Conservation (phyloP, 805 yeast species). For the Candida corydali region DNA sequence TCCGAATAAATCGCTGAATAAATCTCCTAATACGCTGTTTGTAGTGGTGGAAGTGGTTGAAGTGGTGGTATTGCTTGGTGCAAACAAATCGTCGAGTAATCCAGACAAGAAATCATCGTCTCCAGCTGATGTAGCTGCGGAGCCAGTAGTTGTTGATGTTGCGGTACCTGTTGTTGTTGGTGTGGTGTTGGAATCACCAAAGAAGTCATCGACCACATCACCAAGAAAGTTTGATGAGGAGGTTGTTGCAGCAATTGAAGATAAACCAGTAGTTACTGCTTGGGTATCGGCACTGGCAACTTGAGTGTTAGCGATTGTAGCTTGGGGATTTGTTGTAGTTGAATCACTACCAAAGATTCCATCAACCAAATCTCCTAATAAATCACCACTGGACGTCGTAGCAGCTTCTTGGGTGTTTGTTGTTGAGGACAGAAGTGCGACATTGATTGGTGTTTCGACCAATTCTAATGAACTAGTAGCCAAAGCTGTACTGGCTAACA, state of each 20-base stretch:
- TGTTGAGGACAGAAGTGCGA: not conserved
- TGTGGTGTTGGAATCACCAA: not conserved
- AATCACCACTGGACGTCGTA: not conserved
- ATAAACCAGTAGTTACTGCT: not conserved
- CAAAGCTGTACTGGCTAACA: constrained; percentile 2
- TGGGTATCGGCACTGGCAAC: not conserved
- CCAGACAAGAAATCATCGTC: not conserved
- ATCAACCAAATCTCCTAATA: constrained; percentile 2
- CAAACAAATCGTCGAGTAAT: constrained; percentile 3
- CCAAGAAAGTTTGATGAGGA: constrained; percentile 1
- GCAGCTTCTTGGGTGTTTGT: constrained; percentile 2
- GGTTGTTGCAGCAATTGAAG: constrained; percentile 1
- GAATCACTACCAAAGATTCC: not conserved
- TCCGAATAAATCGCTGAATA: constrained; percentile 6
- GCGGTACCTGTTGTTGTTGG: constrained; percentile 2
- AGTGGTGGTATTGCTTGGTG: not conserved
- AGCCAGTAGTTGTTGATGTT: constrained; percentile 2
- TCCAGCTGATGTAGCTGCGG: not conserved
- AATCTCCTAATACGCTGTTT: constrained; percentile 3
- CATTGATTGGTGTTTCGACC: constrained; percentile 3
- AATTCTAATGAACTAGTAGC: not conserved
- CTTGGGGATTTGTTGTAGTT: not conserved
- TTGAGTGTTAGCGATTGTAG: not conserved
- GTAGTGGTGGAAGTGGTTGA: constrained; percentile 1
- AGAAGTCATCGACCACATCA: constrained; percentile 4